Evolutionary conservation across 1,284 basidiomycete genomes (phyloP), one percentile per base, ranked within the genome.

Genomic region (Tremellales sp.): DNA sequence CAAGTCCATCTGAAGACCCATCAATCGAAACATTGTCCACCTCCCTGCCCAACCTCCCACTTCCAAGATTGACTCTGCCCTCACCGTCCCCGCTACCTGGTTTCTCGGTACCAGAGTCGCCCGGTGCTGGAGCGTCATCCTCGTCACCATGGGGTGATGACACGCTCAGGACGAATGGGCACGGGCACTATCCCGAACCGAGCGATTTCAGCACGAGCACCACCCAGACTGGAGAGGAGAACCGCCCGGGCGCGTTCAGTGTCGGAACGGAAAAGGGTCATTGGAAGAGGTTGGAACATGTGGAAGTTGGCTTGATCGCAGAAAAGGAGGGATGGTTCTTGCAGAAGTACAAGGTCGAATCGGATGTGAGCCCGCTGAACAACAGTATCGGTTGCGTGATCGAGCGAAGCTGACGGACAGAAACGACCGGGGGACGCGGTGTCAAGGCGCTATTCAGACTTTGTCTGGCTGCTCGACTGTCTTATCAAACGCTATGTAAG

Each of bases 291-390:
- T 81, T 87, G 65, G 86, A 89, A 65, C 79, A 69, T 1, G 81
- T 87, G 23, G 77, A 80, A 42, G 81, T 94, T 25, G 80, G 78
- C 42, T 60, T 75, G 26, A 78, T 89, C 42, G 75, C 86, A 22
- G 89, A 89, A 29, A 87, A 86, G 62, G 88, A 91, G 68, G 90
- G 90, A 11, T 75, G 73, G 39, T 91, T 91, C 68, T 82, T 92
- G 61, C 75, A 91, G 53, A 91, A 89, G 11, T 93, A 92, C 67
- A 83, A 86, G 59, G 77, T 93, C 13, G 76, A 80, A 13, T 84
- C 86, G n/a, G 85, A 88, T 52, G 89, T 89, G 62, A 72, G 86
- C 76, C 15, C 29, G 25, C 10, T 21, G 17, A n/a, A 10, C 29
- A 33, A n/a, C 8, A 10, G 8, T n/a, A 33, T 33, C 10, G n/a